Conservation (phyloP, 2,329 filamentous ascomycete species). For the Graphilbum fragrans region DNA sequence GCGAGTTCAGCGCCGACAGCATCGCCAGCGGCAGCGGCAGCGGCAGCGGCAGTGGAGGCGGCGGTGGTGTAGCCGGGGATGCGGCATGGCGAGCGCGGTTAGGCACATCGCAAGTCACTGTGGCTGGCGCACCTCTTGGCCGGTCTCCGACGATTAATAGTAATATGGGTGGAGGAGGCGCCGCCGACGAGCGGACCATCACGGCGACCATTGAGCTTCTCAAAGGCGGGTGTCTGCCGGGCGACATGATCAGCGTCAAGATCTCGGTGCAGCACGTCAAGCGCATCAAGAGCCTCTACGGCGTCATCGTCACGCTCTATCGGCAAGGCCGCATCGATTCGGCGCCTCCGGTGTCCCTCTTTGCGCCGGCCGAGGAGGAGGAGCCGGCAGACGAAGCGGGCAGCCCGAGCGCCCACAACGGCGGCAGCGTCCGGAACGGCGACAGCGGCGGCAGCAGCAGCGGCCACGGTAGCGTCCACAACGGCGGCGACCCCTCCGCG, state of each 20-base stretch:
- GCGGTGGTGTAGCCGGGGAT: not conserved
- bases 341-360: conserved; percentile 39
- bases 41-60: not conserved
- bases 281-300: conserved; percentile 78
- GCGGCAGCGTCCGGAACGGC: not conserved
- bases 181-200: conserved; percentile 62
- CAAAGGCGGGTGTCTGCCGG: conserved; percentile 73
- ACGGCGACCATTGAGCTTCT: conserved; percentile 75
- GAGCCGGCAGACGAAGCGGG: not conserved
- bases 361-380: conserved; percentile 14
- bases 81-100: no score
- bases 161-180: no score
- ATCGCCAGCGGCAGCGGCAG: conserved; percentile 34
- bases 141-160: no score
- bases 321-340: conserved; percentile 85
- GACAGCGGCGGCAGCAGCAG: not conserved
- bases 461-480: not conserved
- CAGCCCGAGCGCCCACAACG: not conserved
- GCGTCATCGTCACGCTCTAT: conserved; percentile 86
- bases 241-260: conserved; percentile 69
- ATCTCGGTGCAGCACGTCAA: conserved; percentile 82
- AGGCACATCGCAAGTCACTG: no score
- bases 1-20: conserved; percentile 61
- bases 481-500: not conserved
- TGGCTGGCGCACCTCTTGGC: not conserved